Evolutionary conservation across 2,329 filamentous ascomycete species (phyloP).

Genomic region (Aspergillus sp.): DNA sequence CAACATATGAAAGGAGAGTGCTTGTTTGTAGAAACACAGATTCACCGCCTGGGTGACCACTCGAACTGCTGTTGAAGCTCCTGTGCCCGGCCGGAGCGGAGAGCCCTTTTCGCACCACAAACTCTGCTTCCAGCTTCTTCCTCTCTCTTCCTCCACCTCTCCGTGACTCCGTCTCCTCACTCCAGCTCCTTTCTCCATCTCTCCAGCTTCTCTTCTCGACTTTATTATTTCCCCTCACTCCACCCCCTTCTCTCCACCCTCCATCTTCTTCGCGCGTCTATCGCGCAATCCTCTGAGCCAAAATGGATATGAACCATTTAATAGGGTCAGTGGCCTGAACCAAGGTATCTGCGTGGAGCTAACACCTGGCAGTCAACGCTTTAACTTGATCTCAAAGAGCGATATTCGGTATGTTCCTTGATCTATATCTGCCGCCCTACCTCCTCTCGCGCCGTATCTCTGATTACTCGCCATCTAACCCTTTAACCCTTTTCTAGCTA

Average conservation of each 20-base stretch:
- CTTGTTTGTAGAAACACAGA: not conserved
- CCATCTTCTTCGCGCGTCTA: conserved; percentile 28
- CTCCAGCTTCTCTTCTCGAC: conserved; percentile 20
- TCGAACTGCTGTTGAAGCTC: conserved; percentile 33
- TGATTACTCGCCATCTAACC: conserved; percentile 31
- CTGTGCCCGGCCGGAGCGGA: conserved; percentile 33
- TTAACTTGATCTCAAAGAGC: conserved; percentile 95
- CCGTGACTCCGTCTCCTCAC: conserved; percentile 1
- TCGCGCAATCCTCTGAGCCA: conserved; percentile 34
- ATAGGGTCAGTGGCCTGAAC: conserved; percentile 45
- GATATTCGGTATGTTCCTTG: conserved; percentile 76
- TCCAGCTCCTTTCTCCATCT: conserved; percentile 21
- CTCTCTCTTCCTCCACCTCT: conserved; percentile 21
- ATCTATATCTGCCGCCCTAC: conserved; percentile 1
- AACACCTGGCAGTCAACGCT: conserved; percentile 68
- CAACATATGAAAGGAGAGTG: not conserved
- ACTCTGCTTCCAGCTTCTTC: conserved; percentile 30
- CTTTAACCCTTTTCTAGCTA: conserved; percentile 73
- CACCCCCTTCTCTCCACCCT: conserved; percentile 19
- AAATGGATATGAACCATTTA: conserved; percentile 52
- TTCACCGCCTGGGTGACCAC: not conserved
- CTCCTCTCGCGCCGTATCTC: conserved; percentile 17
- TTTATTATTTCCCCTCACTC: conserved; percentile 27
- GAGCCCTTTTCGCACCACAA: conserved; percentile 31
- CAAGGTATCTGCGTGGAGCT: conserved; percentile 36